Percentiles rank a stretch among this genome's conserved stretches.
These are phyloP conservation scores for Xerocomus nothofagi DNA, from an alignment of 1,284 basidiomycete genomes.

Conservation along the genomic window DNA sequence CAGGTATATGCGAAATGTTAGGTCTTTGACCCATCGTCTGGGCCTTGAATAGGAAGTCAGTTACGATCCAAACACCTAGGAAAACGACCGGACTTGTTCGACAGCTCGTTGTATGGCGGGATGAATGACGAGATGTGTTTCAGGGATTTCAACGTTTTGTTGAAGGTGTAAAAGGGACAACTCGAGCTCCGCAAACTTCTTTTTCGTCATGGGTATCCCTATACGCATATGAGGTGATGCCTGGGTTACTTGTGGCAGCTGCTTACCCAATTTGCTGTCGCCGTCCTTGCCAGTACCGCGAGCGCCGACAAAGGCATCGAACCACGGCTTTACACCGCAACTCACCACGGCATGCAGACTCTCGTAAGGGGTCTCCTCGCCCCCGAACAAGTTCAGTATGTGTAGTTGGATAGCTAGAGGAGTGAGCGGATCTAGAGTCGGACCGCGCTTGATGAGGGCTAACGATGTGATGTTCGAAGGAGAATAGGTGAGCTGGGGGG, in stretches of 20 bases:
- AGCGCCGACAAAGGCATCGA: constrained; percentile 91
- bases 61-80: constrained; percentile 4
- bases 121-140: constrained; percentile 92
- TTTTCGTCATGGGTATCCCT: constrained; percentile 98
- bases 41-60: constrained; percentile 42
- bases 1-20: constrained; percentile 75
- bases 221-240: constrained; percentile 7
- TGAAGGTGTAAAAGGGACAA: constrained; percentile 95
- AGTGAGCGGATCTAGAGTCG: constrained; percentile 75
- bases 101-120: constrained; percentile 88
- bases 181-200: constrained; percentile 98
- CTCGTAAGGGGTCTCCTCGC: constrained; percentile 92
- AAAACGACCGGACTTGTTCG: constrained; percentile 52
- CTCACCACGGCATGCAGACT: constrained; percentile 96
- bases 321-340: constrained; percentile 96
- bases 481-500: constrained; percentile 78
- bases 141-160: constrained; percentile 98
- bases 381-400: constrained; percentile 90
- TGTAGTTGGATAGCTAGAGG: constrained; percentile 88
- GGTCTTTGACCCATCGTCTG: constrained; percentile 59
- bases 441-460: constrained; percentile 91
- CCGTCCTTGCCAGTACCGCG: constrained; percentile 76
- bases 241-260: background rate
- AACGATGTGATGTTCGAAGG: constrained; percentile 82
- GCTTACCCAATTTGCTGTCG: constrained; percentile 82